Percentiles rank a stretch among this genome's conserved stretches.
Conservation (phyloP, 352 stramenopile genomes). For the Globisporangium yorkense region DNA sequence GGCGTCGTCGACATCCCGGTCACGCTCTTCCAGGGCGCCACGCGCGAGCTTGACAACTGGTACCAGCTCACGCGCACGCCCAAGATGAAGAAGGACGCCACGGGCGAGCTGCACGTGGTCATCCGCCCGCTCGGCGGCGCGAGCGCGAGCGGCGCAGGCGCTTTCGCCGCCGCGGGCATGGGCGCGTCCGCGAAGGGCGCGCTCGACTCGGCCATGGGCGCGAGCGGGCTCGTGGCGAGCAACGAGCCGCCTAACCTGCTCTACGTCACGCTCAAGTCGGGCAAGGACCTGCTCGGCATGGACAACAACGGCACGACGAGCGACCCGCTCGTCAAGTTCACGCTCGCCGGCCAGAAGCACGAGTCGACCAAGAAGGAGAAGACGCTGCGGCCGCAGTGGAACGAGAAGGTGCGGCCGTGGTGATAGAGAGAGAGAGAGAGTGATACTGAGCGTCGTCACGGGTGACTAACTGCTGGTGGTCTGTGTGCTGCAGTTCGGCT, state of each 20-base stretch:
- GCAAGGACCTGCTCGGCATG: slow-evolving; percentile 75
- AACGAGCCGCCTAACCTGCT: slow-evolving; percentile 44
- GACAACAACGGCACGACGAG: slow-evolving; percentile 64
- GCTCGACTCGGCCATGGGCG: slow-evolving; percentile 28
- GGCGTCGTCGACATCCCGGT: slow-evolving; percentile 68
- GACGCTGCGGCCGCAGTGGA: slow-evolving; percentile 72
- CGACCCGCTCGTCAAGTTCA: slow-evolving; percentile 85
- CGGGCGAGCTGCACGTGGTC: slow-evolving; percentile 44
- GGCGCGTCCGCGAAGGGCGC: slow-evolving; percentile 17
- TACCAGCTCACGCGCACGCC: slow-evolving; percentile 43
- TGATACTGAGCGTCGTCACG: too few relatives aligned
- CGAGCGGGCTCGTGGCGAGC: slow-evolving; percentile 11
- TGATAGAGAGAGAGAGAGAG: too few relatives aligned
- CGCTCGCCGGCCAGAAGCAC: slow-evolving; percentile 64
- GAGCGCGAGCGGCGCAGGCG: slow-evolving; percentile 1
- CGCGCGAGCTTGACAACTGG: slow-evolving; percentile 27
- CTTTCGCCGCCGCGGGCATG: slow-evolving; percentile 2
- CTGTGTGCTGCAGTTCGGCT: slow-evolving; percentile 23
- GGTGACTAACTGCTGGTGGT: too few relatives aligned
- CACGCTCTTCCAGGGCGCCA: slow-evolving; percentile 27
- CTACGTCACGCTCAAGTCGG: slow-evolving; percentile 68
- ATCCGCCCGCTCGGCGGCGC: slow-evolving; percentile 5
- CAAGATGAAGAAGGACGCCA: slow-evolving; percentile 47
- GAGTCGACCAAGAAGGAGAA: slow-evolving; percentile 60
- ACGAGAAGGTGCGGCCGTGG: slow-evolving; percentile 26